phyloP scores from a whole-genome alignment of 2,329 filamentous ascomycete genomes.

The Magnaporthiopsis rhizophila region DNA sequence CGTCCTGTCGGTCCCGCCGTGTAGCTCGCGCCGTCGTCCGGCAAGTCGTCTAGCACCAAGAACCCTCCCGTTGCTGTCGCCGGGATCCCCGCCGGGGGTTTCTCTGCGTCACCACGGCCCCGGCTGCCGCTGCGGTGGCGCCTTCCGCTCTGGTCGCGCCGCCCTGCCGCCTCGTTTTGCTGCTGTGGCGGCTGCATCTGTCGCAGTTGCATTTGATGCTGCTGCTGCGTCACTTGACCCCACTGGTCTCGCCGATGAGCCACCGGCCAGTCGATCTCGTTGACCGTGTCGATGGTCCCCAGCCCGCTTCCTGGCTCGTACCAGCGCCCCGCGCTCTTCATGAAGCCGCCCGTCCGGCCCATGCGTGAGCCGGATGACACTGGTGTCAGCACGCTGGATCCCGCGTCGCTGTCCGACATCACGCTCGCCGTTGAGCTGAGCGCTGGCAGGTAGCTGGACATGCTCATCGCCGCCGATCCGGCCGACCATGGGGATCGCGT shows the following conservation, averaged over 20 bases:
- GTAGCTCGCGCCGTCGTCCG: conserved; percentile 18
- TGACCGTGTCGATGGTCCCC: conserved; percentile 16
- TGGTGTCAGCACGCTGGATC: conserved; percentile 19
- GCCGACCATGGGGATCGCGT: conserved; percentile 18
- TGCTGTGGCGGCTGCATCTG: background rate
- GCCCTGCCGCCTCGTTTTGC: background rate
- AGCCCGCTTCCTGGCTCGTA: background rate
- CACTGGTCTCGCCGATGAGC: conserved; percentile 1
- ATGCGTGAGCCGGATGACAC: conserved; percentile 13
- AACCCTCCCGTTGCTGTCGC: conserved; percentile 13
- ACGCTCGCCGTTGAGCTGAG: conserved; percentile 22
- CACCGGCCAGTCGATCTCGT: conserved; percentile 18
- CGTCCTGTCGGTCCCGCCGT: conserved; percentile 16
- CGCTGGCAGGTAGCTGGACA: conserved; percentile 15
- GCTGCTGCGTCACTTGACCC: background rate
- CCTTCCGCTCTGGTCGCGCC: background rate
- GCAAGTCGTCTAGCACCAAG: conserved; percentile 18
- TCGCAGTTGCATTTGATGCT: background rate
- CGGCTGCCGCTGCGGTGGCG: background rate
- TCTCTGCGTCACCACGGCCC: background rate
- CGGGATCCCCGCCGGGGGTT: background rate
- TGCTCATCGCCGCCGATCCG: conserved; percentile 14
- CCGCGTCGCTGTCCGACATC: conserved; percentile 20
- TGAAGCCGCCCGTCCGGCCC: conserved; percentile 1
- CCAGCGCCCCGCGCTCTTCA: conserved; percentile 1